Conservation (phyloP, 2,329 filamentous ascomycete genomes). For the Trichoderma koningiopsis region DNA sequence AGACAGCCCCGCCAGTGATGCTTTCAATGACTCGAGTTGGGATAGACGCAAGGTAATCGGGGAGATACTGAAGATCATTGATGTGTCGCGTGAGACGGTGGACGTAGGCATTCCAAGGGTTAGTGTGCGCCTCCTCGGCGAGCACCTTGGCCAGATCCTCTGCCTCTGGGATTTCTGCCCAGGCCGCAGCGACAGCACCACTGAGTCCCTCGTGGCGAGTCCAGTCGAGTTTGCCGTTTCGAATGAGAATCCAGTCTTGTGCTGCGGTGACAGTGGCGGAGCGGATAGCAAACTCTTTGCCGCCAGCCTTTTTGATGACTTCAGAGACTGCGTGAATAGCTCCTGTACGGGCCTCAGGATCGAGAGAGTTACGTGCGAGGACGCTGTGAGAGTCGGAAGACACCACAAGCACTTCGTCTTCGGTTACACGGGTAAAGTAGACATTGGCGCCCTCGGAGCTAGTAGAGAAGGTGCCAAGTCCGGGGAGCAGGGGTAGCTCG, state of each 20-base stretch:
- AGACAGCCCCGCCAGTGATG: slow-evolving; percentile 59
- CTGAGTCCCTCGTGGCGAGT: slow-evolving; percentile 78
- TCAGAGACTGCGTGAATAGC: slow-evolving; percentile 76
- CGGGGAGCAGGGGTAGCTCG: slow-evolving; percentile 70
- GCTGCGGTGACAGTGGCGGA: slow-evolving; percentile 68
- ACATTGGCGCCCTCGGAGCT: slow-evolving; percentile 79
- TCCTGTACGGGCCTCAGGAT: slow-evolving; percentile 45
- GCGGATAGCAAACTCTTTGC: slow-evolving; percentile 72
- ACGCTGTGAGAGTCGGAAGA: slow-evolving; percentile 77
- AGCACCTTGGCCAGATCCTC: slow-evolving; percentile 78
- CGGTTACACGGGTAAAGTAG: slow-evolving; percentile 82
- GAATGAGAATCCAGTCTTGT: slow-evolving; percentile 79
- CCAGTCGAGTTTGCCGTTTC: slow-evolving; percentile 82
- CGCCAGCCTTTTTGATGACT: slow-evolving; percentile 69
- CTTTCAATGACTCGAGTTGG: slow-evolving; percentile 69
- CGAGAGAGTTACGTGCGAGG: slow-evolving; percentile 71
- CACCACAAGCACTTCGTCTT: slow-evolving; percentile 71
- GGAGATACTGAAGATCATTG: slow-evolving; percentile 74
- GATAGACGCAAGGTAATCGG: slow-evolving; percentile 69
- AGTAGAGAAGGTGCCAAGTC: slow-evolving; percentile 74
- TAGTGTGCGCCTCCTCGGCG: slow-evolving; percentile 83
- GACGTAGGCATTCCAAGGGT: slow-evolving; percentile 77
- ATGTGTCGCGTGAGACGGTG: slow-evolving; percentile 84
- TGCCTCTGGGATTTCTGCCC: slow-evolving; percentile 73
- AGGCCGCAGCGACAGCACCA: slow-evolving; percentile 76